Evolutionary conservation across 371 early-diverging fungal genomes (phyloP).

Genomic region (Actinomortierella ambigua): DNA sequence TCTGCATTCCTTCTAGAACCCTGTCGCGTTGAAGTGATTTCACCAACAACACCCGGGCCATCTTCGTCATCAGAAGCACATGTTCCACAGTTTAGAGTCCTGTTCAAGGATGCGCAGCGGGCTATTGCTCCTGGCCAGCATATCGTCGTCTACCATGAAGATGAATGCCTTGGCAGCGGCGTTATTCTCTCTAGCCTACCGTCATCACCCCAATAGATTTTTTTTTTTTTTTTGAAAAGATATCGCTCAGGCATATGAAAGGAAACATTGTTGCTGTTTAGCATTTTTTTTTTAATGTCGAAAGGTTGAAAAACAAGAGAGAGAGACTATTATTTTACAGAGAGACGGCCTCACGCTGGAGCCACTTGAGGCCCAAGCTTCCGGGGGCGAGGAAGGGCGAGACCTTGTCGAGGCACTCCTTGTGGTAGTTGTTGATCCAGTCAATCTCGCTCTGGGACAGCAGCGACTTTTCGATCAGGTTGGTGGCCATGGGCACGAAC

Average conservation of each 20-base stretch:
- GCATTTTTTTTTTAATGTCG: background rate
- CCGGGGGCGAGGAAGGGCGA: conserved; percentile 73
- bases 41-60: too few relatives aligned
- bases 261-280: too few relatives aligned
- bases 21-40: too few relatives aligned
- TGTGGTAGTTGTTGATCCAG: conserved; percentile 91
- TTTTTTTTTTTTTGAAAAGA: too few relatives aligned
- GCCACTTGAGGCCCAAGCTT: conserved; percentile 75
- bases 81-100: conserved; percentile 29
- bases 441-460: conserved; percentile 73
- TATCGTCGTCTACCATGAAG: conserved; percentile 56
- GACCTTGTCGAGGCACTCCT: conserved; percentile 73
- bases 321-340: conserved; percentile 33
- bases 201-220: background rate
- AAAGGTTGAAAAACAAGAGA: too few relatives aligned
- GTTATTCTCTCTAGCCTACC: conserved; percentile 41
- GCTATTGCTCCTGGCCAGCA: conserved; percentile 69
- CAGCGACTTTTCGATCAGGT: conserved; percentile 72
- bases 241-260: too few relatives aligned
- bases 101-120: conserved; percentile 53
- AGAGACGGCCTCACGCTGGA: conserved; percentile 72
- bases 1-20: background rate
- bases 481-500: conserved; percentile 76
- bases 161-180: conserved; percentile 64
- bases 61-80: conserved; percentile 1